phyloP scores from a whole-genome alignment of 352 stramenopile species.

The Thraustochytrium sp. region DNA sequence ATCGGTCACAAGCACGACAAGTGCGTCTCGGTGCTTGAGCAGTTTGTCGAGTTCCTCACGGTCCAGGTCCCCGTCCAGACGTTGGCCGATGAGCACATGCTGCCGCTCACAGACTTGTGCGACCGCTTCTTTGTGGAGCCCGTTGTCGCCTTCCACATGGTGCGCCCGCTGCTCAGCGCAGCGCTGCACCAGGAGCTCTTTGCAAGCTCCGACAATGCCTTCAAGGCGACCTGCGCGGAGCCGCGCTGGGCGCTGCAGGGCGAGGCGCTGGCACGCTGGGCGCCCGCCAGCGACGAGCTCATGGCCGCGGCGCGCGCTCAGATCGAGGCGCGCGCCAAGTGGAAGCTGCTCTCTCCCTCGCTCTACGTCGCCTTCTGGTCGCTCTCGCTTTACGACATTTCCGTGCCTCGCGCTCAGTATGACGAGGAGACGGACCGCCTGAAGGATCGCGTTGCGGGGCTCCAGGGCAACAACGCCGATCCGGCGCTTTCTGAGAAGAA shows the following conservation, averaged over 20 bases:
- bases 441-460: not conserved
- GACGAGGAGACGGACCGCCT: conserved; percentile 31
- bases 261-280: not conserved
- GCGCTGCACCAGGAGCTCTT: not conserved
- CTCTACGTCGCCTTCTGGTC: conserved; percentile 1
- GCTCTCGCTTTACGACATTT: conserved; percentile 25
- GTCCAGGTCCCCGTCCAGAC: conserved; percentile 7
- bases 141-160: conserved; percentile 21
- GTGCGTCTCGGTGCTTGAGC: not conserved
- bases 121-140: not conserved
- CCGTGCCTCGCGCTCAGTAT: conserved; percentile 21
- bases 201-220: not conserved
- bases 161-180: not conserved
- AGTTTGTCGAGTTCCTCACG: conserved; percentile 26
- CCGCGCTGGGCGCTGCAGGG: not conserved
- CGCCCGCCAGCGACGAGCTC: not conserved
- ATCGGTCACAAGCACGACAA: conserved; percentile 38
- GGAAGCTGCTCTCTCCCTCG: not conserved
- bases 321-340: not conserved
- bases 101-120: not conserved
- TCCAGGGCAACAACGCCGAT: not conserved
- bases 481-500: not conserved
- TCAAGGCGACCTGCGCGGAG: not conserved
- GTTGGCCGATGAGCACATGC: not conserved
- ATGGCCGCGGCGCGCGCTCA: not conserved